These are phyloP conservation scores for Vigna hirtella DNA, from an alignment of 306 rosid genomes.

Conservation along the genomic window DNA sequence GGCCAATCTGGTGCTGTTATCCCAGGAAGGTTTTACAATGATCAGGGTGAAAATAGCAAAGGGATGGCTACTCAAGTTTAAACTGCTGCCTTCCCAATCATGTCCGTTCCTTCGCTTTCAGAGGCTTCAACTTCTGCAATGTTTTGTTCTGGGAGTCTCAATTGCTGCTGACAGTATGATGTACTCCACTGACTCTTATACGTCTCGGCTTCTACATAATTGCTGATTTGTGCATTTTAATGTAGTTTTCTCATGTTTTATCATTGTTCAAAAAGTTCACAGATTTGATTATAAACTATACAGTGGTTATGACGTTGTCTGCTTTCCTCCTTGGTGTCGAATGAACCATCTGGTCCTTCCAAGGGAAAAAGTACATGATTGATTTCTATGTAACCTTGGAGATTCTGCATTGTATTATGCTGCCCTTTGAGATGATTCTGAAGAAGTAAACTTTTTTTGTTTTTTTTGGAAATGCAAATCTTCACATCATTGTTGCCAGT, in stretches of 20 bases:
- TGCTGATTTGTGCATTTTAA: constrained; percentile 82
- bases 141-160: constrained; percentile 66
- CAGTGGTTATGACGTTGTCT: constrained; percentile 70
- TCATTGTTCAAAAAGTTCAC: constrained; percentile 88
- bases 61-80: constrained; percentile 95
- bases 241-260: constrained; percentile 80
- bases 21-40: constrained; percentile 84
- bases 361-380: constrained; percentile 47
- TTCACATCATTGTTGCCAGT: constrained; percentile 80
- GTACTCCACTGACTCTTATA: constrained; percentile 83
- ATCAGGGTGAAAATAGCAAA: constrained; percentile 85
- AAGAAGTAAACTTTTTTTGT: constrained; percentile 81
- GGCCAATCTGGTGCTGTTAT: constrained; percentile 87
- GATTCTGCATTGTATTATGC: constrained; percentile 89
- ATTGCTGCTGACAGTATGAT: constrained; percentile 78
- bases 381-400: constrained; percentile 77
- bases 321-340: constrained; percentile 67
- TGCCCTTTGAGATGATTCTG: constrained; percentile 75
- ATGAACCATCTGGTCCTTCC: constrained; percentile 59
- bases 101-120: not conserved
- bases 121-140: constrained; percentile 49
- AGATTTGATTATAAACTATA: constrained; percentile 67
- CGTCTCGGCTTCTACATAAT: constrained; percentile 90
- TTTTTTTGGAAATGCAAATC: constrained; percentile 86
- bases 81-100: constrained; percentile 83